These are phyloP conservation scores for Colletotrichum sp. DNA, from an alignment of 2,329 filamentous ascomycete species.

Conservation along the genomic window DNA sequence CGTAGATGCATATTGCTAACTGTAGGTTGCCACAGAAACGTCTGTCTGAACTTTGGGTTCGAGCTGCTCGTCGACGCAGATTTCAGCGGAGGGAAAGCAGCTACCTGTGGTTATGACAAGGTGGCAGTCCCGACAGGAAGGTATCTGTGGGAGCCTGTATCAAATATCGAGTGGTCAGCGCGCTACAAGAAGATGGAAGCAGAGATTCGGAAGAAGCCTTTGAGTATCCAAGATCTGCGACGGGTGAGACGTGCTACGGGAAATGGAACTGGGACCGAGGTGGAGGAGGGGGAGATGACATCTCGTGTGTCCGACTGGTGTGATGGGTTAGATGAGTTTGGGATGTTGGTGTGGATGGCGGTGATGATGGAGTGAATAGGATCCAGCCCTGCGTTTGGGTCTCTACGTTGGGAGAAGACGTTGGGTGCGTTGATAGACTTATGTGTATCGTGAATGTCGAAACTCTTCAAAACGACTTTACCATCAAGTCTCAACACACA, in stretches of 20 bases:
- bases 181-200: neutral
- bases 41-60: neutral
- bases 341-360: constrained; percentile 32
- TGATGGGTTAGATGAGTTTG: constrained; percentile 29
- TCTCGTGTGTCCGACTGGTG: constrained; percentile 28
- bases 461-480: neutral
- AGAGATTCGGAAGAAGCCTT: neutral
- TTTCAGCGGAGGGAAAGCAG: neutral
- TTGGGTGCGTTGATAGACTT: rapidly evolving
- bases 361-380: constrained; percentile 29
- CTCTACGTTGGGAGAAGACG: neutral
- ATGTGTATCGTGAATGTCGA: neutral
- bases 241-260: neutral
- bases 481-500: neutral
- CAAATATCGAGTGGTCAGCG: neutral
- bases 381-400: neutral
- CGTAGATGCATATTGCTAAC: neutral
- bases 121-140: neutral
- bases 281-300: neutral
- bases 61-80: constrained; percentile 5
- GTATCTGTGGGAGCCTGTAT: neutral
- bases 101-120: neutral
- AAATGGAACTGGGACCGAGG: neutral
- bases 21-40: neutral
- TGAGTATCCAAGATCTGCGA: neutral